Conservation (phyloP, 495 filamentous ascomycete species). For the Pyronema domesticum region DNA sequence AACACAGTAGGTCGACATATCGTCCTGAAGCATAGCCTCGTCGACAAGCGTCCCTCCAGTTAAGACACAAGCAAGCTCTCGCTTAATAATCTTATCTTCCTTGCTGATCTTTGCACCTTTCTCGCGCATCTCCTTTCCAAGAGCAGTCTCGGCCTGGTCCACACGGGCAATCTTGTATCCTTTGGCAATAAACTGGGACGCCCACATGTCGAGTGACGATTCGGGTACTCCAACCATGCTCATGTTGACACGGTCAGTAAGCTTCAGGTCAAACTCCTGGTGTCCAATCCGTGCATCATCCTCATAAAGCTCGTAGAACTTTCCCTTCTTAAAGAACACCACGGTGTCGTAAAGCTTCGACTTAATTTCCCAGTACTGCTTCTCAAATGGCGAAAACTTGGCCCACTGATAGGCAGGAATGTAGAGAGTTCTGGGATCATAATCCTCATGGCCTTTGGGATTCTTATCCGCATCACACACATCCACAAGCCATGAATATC, state of each 20-base stretch:
- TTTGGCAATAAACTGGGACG: slow-evolving; percentile 22
- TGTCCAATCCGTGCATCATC: slow-evolving; percentile 92
- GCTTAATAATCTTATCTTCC: slow-evolving; percentile 75
- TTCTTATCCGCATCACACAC: slow-evolving; percentile 67
- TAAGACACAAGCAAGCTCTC: slow-evolving; percentile 79
- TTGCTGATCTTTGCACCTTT: slow-evolving; percentile 39
- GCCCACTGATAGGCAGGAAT: slow-evolving; percentile 61
- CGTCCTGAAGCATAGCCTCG: slow-evolving; percentile 89
- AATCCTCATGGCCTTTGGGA: slow-evolving; percentile 58
- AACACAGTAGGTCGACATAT: slow-evolving; percentile 92
- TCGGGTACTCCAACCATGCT: slow-evolving; percentile 88
- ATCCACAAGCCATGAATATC: slow-evolving; percentile 80
- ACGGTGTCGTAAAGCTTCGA: slow-evolving; percentile 93
- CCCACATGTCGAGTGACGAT: slow-evolving; percentile 67
- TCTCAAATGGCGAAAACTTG: slow-evolving; percentile 83
- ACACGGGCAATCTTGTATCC: slow-evolving; percentile 77
- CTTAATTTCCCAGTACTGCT: slow-evolving; percentile 99
- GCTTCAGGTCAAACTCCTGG: slow-evolving; percentile 92
- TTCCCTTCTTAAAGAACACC: slow-evolving; percentile 99
- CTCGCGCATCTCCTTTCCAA: slow-evolving; percentile 97
- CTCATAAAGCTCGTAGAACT: slow-evolving; percentile 98
- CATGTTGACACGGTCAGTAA: slow-evolving; percentile 98
- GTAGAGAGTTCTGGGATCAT: slow-evolving; percentile 78
- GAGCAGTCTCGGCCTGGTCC: slow-evolving; percentile 84
- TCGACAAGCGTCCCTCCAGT: slow-evolving; percentile 89